Conservation (phyloP, 208 protist species). For the Trypanosoma scelopori region DNA sequence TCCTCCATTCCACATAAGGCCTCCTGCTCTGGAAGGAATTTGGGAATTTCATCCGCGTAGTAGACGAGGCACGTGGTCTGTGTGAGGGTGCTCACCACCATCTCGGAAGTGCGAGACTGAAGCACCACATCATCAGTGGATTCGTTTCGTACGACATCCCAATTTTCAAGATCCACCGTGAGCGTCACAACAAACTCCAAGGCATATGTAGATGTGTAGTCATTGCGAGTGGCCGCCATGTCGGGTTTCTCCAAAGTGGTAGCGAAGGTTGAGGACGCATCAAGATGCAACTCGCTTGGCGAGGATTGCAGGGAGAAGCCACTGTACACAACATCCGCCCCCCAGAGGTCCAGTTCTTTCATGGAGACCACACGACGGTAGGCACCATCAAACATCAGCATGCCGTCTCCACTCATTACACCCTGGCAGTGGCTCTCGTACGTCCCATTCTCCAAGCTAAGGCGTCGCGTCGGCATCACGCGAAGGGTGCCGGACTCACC, state of each 20-base stretch:
- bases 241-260: background rate
- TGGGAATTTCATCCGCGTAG: constrained; percentile 14
- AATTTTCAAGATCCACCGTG: constrained; percentile 65
- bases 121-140: constrained; percentile 70
- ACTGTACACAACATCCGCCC: constrained; percentile 64
- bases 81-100: constrained; percentile 61
- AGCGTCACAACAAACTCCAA: constrained; percentile 64
- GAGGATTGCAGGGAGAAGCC: constrained; percentile 43
- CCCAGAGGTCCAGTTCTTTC: constrained; percentile 69
- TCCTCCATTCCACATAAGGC: constrained; percentile 7
- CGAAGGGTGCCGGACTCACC: constrained; percentile 80
- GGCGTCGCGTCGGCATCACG: constrained; percentile 44
- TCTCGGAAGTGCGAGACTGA: constrained; percentile 66
- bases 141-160: constrained; percentile 59
- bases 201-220: constrained; percentile 33
- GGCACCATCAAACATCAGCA: constrained; percentile 70
- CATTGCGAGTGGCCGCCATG: constrained; percentile 10
- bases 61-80: constrained; percentile 60
- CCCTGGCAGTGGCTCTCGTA: constrained; percentile 70
- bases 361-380: constrained; percentile 69
- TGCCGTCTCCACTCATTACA: constrained; percentile 80
- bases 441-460: constrained; percentile 70
- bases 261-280: background rate
- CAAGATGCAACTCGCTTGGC: background rate
- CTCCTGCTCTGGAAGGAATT: constrained; percentile 23